These are phyloP conservation scores for Gamsiella multidivaricata DNA, from an alignment of 192 early-diverging fungal genomes.

Conservation along the genomic window DNA sequence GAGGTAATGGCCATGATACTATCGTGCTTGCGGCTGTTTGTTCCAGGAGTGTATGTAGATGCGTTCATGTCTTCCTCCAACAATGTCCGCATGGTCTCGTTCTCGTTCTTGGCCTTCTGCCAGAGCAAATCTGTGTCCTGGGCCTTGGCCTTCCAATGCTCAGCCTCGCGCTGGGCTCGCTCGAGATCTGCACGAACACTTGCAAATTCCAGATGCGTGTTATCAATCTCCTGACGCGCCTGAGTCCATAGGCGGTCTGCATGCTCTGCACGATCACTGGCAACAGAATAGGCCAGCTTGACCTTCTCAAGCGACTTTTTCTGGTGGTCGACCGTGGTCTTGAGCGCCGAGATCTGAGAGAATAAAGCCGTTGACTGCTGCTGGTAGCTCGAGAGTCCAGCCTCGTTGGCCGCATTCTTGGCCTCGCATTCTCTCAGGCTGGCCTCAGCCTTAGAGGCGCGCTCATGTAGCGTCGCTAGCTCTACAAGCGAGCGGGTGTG, in stretches of 20 bases:
- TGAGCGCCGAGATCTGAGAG: slow-evolving; percentile 39
- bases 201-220: slow-evolving; percentile 52
- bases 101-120: slow-evolving; percentile 56
- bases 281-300: slow-evolving; percentile 45
- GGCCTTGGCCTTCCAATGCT: slow-evolving; percentile 55
- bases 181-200: slow-evolving; percentile 57
- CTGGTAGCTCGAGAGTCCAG: slow-evolving; percentile 48
- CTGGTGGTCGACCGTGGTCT: slow-evolving; percentile 57
- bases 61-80: slow-evolving; percentile 59
- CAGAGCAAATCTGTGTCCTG: slow-evolving; percentile 58
- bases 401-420: slow-evolving; percentile 45
- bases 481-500: slow-evolving; percentile 60
- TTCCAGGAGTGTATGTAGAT: slow-evolving; percentile 43
- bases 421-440: slow-evolving; percentile 53
- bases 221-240: slow-evolving; percentile 55
- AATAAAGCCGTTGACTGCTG: slow-evolving; percentile 35
- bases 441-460: slow-evolving; percentile 57
- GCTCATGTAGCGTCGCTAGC: slow-evolving; percentile 56
- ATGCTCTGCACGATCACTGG: slow-evolving; percentile 54
- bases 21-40: slow-evolving; percentile 40
- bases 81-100: slow-evolving; percentile 52
- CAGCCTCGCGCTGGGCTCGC: slow-evolving; percentile 53
- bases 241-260: slow-evolving; percentile 57
- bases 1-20: slow-evolving; percentile 54
- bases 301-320: slow-evolving; percentile 58